phyloP scores from a whole-genome alignment of 2,329 filamentous ascomycete genomes.

The Sphaerostilbella broomeana region DNA sequence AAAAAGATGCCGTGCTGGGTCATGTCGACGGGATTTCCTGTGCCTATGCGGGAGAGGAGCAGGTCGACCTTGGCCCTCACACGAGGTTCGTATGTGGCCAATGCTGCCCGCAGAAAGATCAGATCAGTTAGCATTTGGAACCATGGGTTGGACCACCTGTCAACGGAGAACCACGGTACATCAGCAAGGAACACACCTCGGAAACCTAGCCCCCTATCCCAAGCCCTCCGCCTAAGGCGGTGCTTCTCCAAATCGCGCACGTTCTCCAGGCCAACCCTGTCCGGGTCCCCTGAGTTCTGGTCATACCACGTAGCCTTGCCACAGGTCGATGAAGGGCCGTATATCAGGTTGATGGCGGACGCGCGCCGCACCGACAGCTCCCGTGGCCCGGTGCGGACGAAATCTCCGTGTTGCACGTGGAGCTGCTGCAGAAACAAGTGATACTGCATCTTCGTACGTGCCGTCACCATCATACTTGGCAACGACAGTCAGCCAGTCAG shows the following conservation, averaged over 20 bases:
- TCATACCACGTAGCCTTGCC: conserved; percentile 2
- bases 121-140: too few relatives aligned
- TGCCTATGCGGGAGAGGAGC: neutral
- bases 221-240: conserved; percentile 2
- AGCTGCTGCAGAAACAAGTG: too few relatives aligned
- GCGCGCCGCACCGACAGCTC: conserved; percentile 5
- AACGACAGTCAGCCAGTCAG: too few relatives aligned
- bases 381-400: too few relatives aligned
- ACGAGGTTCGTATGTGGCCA: conserved; percentile 5
- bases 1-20: conserved; percentile 30
- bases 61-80: conserved; percentile 5
- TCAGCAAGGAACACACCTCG: neutral
- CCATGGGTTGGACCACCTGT: too few relatives aligned
- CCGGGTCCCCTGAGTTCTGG: conserved; percentile 20
- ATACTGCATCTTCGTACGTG: too few relatives aligned
- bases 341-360: neutral
- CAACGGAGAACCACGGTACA: too few relatives aligned
- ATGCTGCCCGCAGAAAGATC: too few relatives aligned
- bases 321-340: neutral
- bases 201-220: conserved; percentile 7
- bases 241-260: conserved; percentile 19
- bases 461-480: too few relatives aligned
- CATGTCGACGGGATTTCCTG: conserved; percentile 22
- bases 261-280: conserved; percentile 25
- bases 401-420: too few relatives aligned